Evolutionary conservation across 106 monocot genomes (phyloP), one percentile per base, ranked within the genome.

Genomic region (Triglochin maritima): DNA sequence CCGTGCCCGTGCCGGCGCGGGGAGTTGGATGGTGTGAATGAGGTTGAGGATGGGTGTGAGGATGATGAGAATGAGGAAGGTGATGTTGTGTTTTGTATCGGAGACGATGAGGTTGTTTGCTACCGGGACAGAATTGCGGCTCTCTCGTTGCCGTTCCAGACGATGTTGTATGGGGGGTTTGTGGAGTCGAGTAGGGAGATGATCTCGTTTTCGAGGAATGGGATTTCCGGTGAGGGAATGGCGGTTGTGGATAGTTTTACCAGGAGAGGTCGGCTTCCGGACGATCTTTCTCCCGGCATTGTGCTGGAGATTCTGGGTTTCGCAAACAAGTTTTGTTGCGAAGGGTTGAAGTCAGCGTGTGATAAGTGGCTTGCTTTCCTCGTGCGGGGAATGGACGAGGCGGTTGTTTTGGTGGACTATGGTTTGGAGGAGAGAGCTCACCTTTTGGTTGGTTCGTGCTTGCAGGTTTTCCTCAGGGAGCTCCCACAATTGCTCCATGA

Each of bases 291-390:
- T 2, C 60, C 76, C 9, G 88, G 84, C 50, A 80, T 69, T 9
- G 52, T 88, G 7, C 65, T 92, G 10, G 92, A 98, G 74, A 72
- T 89, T 65, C 84, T 98, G n/a, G 57, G 75, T 3, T 98, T 98
- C 50, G 68, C 98, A 4, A 98, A 98, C 64, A 84, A 74, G 60
- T 98, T 89, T 60, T 98, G 98, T 68, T 98, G 98, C 48, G 98
- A 98, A 53, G 79, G 73, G 5, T 63, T 98, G 50, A 92, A 89
- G 69, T 60, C 78, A 9, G 76, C 81, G 5, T 98, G 98, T 65
- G 98, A 98, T 63, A 66, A 69, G 44, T 80, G 77, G 71, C 82
- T 98, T 1, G 79, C 98, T 0, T 59, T 78, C 9, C 65, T 89
- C 56, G 79, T 92, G 6, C 63, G 74, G 17, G 60, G 65, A 51